Evolutionary conservation across 2,329 filamentous ascomycete species (phyloP).

Genomic region (Colletotrichum viniferum): DNA sequence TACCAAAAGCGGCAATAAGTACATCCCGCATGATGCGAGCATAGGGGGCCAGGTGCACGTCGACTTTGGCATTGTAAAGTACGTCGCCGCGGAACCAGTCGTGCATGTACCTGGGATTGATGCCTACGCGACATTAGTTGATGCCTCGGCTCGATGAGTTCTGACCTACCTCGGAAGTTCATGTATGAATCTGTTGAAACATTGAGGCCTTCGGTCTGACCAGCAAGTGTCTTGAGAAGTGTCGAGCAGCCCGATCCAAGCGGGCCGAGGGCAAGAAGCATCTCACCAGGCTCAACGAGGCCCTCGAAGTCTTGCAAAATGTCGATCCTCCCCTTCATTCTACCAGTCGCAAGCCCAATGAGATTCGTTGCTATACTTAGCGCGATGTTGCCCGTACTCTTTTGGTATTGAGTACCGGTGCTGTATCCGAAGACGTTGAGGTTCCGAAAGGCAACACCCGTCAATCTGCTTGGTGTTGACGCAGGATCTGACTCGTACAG

Average conservation of each 20-base stretch:
- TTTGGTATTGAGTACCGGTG: slow-evolving; percentile 27
- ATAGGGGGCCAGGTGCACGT: slow-evolving; percentile 64
- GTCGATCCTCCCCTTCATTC: slow-evolving; percentile 22
- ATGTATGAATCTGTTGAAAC: slow-evolving; percentile 27
- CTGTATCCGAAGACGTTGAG: slow-evolving; percentile 32
- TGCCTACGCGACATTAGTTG: neutral
- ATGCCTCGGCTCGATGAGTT: rapidly evolving
- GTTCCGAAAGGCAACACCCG: slow-evolving; percentile 31
- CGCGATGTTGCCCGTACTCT: slow-evolving; percentile 26
- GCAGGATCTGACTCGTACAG: slow-evolving; percentile 28
- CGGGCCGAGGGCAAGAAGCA: slow-evolving; percentile 64
- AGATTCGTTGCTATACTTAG: slow-evolving; percentile 22
- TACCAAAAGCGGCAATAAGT: slow-evolving; percentile 51
- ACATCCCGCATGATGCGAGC: slow-evolving; percentile 55
- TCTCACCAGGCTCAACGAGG: slow-evolving; percentile 49
- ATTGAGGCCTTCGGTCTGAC: slow-evolving; percentile 25
- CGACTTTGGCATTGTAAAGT: slow-evolving; percentile 71
- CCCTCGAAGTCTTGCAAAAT: slow-evolving; percentile 33
- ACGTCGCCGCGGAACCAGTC: slow-evolving; percentile 58
- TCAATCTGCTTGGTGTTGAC: slow-evolving; percentile 25
- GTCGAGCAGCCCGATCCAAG: slow-evolving; percentile 67
- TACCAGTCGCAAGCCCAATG: neutral
- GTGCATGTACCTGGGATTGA: slow-evolving; percentile 20
- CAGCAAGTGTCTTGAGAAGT: slow-evolving; percentile 61
- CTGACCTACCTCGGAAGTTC: slow-evolving; percentile 13